Evolutionary conservation across 306 rosid genomes (phyloP).

Genomic region (Cicer yamashitae): DNA sequence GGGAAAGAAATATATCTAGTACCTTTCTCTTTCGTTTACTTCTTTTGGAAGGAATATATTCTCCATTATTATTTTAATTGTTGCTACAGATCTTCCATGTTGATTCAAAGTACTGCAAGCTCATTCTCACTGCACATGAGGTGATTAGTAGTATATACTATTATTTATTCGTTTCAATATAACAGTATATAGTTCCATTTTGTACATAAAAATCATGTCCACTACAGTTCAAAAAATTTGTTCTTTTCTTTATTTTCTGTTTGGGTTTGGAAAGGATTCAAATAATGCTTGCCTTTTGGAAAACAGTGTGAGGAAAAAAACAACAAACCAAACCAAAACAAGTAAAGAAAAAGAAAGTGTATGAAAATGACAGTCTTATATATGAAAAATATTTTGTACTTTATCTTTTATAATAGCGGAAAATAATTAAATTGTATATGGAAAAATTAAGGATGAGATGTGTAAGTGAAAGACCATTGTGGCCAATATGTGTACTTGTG

Average conservation of each 20-base stretch:
- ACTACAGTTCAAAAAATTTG: slow-evolving; percentile 6
- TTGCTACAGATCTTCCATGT: slow-evolving; percentile 32
- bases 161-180: slow-evolving; percentile 16
- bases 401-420: neutral
- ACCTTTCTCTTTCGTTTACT: slow-evolving; percentile 14
- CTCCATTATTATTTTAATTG: slow-evolving; percentile 39
- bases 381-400: neutral
- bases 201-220: slow-evolving; percentile 12
- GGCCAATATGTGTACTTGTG: no score
- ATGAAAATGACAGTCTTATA: neutral
- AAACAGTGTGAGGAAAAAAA: slow-evolving; percentile 20
- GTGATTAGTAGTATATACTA: slow-evolving; percentile 5
- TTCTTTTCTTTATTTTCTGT: slow-evolving; percentile 25
- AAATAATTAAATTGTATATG: no score
- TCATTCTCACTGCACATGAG: slow-evolving; percentile 37
- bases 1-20: neutral
- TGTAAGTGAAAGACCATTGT: no score
- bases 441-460: no score
- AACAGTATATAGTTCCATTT: slow-evolving; percentile 28
- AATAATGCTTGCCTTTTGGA: neutral
- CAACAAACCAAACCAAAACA: slow-evolving; percentile 3
- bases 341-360: neutral
- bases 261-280: neutral
- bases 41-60: slow-evolving; percentile 46
- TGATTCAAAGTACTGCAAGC: slow-evolving; percentile 24